Percentiles rank a stretch among this genome's conserved stretches.
Evolutionary conservation across 1,284 basidiomycete species (phyloP).

Genomic region (Rhodofomes roseus): DNA sequence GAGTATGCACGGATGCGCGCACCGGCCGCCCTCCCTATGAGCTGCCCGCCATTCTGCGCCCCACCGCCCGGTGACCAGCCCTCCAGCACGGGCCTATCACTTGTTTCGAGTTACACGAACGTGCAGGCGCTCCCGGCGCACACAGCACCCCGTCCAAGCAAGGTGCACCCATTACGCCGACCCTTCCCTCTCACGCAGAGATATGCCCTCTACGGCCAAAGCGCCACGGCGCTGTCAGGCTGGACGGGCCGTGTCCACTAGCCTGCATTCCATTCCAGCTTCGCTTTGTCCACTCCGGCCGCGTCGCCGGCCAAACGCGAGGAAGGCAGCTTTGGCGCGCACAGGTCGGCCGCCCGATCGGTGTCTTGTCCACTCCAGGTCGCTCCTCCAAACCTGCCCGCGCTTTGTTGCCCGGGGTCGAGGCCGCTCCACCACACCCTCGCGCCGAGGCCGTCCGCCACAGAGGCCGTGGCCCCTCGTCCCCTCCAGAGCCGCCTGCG

Average conservation of each 20-base stretch:
- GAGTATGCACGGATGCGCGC: background rate
- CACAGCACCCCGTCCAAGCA: background rate
- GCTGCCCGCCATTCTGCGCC: background rate
- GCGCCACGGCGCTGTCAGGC: background rate
- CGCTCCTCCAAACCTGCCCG: background rate
- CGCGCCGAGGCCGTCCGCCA: background rate
- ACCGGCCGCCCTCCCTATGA: background rate
- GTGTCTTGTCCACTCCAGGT: background rate
- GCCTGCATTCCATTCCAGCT: background rate
- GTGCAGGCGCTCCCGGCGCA: background rate
- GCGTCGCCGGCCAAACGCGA: background rate
- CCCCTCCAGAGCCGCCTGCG: background rate
- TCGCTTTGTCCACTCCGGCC: background rate
- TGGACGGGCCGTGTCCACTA: background rate
- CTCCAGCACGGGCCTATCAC: slow-evolving; percentile 8
- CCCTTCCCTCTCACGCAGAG: background rate
- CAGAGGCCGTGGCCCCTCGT: background rate
- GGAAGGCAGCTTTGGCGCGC: background rate
- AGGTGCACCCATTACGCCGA: background rate
- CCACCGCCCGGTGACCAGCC: background rate
- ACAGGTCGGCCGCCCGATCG: background rate
- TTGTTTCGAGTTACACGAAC: slow-evolving; percentile 8
- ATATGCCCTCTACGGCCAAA: background rate
- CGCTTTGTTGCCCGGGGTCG: background rate
- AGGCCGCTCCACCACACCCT: background rate